Base-by-base conservation (phyloP, 768 basidiomycete genomes). In the Pleurotus djamor region DNA sequence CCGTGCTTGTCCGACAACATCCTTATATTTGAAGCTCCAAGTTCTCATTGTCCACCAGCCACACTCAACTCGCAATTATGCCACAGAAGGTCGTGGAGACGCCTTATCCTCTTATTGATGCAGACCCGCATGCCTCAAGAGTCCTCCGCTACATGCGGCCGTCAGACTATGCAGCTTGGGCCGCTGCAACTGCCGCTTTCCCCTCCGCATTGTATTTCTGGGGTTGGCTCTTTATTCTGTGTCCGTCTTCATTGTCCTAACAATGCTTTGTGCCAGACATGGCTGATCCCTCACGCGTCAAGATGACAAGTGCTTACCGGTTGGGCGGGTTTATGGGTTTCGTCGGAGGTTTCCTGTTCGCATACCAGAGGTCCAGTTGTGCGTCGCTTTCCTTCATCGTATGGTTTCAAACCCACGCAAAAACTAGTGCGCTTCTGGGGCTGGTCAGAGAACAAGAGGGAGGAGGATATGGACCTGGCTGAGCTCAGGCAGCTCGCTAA, bases 331-430 rank as follows among this genome's bases (percentile, higher is more conserved):
- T 90, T 64, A 74, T 98, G 50, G 96, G 96, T 8, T 92, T 96
- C 74, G 70, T 86, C 56, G 95, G 91, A 9, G 96, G 96, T 16
- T 98, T 98, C 83, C 71, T 98, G 68, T 70, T 96, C 57, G 93
- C 96, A 7, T 98, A 98, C 75, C 93, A 96, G 74, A 81, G 89
- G 57, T 94, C 92, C 36, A 90, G 88, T 67, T 78, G 95, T 96
- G 69, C 72, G 92, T 79, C 45, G 56, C 69, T 47, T 65, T 58
- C 61, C 65, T 38, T 54, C 49, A 32, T 47, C 13, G 35, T 45
- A 6, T 21, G 12, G 37, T 7, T 35, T 17, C n/a, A 57, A 36
- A 52, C 36, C n/a, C 35, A 12, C 43, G 9, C 32, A n/a, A 1
- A 41, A 9, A 28, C 21, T 67, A 94, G 92, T 84, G 69, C 93